Evolutionary conservation across 1,284 basidiomycete genomes (phyloP), one percentile per base, ranked within the genome.

Genomic region (Gymnopus androsaceus): DNA sequence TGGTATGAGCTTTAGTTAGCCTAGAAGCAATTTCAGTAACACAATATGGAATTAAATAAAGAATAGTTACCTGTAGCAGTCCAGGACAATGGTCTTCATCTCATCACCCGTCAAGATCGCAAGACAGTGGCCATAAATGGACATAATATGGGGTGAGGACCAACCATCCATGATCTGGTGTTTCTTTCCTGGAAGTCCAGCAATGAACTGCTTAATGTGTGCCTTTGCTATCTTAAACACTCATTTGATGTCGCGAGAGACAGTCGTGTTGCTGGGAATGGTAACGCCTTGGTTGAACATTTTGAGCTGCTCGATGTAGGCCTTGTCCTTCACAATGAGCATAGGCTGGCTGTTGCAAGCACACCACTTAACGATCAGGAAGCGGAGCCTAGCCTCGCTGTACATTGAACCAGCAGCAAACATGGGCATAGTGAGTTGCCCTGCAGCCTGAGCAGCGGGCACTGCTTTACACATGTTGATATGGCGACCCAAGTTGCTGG

Each of bases 1-100:
- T 50, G 1, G 49, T 37, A 46, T 57, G 55, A 14, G 41, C 21
- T 38, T 57, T 30, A 12, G 36, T 45, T 12, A 57, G 50, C 6
- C 52, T 54, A 36, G 19, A 15, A 45, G 27, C n/a, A 27, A 23
- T n/a, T n/a, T n/a, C n/a, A n/a, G n/a, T 36, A 36, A 34, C 12
- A 6, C 3, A 5, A 9, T n/a, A 46, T 33, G n/a, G 34, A 11
- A 15, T n/a, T 7, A 34, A 34, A 7, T 34, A 34, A 8, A 15
- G 15, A 15, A 34, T 34, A 15, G 25, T 8, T 54, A 54, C 52
- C 27, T 3, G 36, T 46, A 21, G 31, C 46, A 45, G 30, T 54
- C 52, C 4, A 54, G 21, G 11, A 34, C 30, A 19, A 54, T 30
- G 5, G 27, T 23, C 7, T 23, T 31, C 14, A 54, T 31, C 28